phyloP scores from a whole-genome alignment of 257 asterid genomes.

The Leptodermis oblonga region DNA sequence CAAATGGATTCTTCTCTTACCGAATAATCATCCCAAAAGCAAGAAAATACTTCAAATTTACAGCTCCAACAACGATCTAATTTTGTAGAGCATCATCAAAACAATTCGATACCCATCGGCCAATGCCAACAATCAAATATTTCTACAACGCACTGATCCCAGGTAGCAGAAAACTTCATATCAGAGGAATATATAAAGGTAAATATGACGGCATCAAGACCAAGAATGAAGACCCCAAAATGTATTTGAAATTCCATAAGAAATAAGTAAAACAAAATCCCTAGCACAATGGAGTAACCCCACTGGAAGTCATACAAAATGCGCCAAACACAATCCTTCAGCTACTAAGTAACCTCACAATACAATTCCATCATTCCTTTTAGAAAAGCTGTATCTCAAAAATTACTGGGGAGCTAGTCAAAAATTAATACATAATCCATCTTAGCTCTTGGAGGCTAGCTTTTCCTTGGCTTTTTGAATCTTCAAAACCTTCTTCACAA shows the following conservation, averaged over 20 bases:
- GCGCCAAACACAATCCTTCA: neutral
- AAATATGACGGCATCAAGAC: too few relatives aligned
- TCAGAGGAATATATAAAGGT: too few relatives aligned
- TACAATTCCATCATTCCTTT: slow-evolving; percentile 18
- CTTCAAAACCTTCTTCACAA: slow-evolving; percentile 83
- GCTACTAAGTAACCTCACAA: slow-evolving; percentile 19
- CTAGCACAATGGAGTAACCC: slow-evolving; percentile 5
- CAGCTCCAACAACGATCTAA: too few relatives aligned
- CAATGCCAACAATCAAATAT: too few relatives aligned
- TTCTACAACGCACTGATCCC: too few relatives aligned
- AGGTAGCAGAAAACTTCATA: too few relatives aligned
- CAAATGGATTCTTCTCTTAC: too few relatives aligned
- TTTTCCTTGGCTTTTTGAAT: slow-evolving; percentile 76
- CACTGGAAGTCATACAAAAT: slow-evolving; percentile 5
- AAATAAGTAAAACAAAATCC: slow-evolving; percentile 8
- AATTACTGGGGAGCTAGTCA: slow-evolving; percentile 10
- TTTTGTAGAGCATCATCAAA: too few relatives aligned
- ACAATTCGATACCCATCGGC: too few relatives aligned
- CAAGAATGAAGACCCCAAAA: neutral
- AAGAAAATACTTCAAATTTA: too few relatives aligned
- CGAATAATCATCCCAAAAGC: too few relatives aligned
- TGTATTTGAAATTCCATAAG: neutral
- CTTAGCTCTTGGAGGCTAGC: slow-evolving; percentile 53
- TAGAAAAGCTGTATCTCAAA: slow-evolving; percentile 24
- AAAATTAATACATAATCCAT: slow-evolving; percentile 11